phyloP scores from a whole-genome alignment of 73 alveolate genomes.

The Paramecium tetraurelia region DNA sequence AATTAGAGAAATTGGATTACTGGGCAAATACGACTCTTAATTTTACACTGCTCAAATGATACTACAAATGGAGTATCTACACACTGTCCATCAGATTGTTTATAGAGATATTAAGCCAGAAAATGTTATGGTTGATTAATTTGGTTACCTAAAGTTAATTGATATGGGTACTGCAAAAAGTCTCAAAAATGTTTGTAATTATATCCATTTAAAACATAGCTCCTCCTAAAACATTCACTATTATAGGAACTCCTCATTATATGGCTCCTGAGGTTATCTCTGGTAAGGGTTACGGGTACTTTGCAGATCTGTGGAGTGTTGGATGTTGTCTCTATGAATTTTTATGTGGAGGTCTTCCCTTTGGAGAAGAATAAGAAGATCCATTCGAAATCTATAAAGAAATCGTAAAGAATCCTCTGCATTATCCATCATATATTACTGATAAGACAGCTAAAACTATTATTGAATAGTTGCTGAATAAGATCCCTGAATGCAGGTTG shows the following conservation, averaged over 20 bases:
- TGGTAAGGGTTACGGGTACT: conserved; percentile 57
- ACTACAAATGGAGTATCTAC: conserved; percentile 49
- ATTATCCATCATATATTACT: conserved; percentile 37
- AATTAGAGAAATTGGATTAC: conserved; percentile 62
- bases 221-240: conserved; percentile 49
- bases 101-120: conserved; percentile 64
- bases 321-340: conserved; percentile 38
- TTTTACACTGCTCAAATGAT: conserved; percentile 52
- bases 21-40: conserved; percentile 39
- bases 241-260: conserved; percentile 62
- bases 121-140: conserved; percentile 57
- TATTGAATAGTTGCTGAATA: conserved; percentile 50
- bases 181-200: not conserved
- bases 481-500: conserved; percentile 59
- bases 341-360: conserved; percentile 78
- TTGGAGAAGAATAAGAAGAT: conserved; percentile 72
- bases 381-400: conserved; percentile 74
- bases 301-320: conserved; percentile 62
- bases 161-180: conserved; percentile 63
- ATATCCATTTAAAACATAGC: not conserved
- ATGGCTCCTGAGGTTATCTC: conserved; percentile 64
- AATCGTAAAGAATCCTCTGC: conserved; percentile 51
- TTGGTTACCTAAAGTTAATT: conserved; percentile 54
- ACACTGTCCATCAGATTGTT: conserved; percentile 44
- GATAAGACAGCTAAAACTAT: conserved; percentile 54